Conservation (phyloP, 2,329 filamentous ascomycete species). For the Polytolypa hystricis region DNA sequence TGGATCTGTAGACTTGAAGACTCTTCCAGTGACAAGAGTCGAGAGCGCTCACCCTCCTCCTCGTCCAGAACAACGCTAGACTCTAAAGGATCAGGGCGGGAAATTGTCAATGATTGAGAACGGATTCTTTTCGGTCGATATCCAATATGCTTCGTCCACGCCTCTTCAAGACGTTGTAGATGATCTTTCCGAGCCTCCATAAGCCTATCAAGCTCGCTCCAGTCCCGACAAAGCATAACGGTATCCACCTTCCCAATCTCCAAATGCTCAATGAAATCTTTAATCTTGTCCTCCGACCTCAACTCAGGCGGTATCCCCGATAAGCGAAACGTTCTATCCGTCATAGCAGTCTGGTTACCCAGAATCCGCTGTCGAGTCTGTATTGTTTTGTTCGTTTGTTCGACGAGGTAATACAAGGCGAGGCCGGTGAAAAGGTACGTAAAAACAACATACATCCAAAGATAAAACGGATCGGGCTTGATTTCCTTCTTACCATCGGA, state of each 20-base stretch:
- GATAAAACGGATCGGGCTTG: conserved; percentile 42
- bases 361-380: conserved; percentile 80
- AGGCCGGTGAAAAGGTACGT: conserved; percentile 82
- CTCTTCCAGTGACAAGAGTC: conserved; percentile 43
- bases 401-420: conserved; percentile 70
- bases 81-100: conserved; percentile 6
- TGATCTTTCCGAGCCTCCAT: conserved; percentile 55
- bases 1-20: conserved; percentile 30
- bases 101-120: conserved; percentile 34
- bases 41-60: conserved; percentile 45
- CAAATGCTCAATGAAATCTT: conserved; percentile 73
- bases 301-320: conserved; percentile 76
- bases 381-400: conserved; percentile 76
- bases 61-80: conserved; percentile 23
- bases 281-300: conserved; percentile 71
- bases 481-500: conserved; percentile 20
- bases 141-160: conserved; percentile 69
- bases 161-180: conserved; percentile 65
- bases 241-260: conserved; percentile 82
- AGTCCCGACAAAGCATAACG: conserved; percentile 76
- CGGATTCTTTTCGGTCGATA: conserved; percentile 38
- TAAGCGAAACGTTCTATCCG: conserved; percentile 83
- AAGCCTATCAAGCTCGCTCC: conserved; percentile 67
- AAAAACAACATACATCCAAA: conserved; percentile 93
- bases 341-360: conserved; percentile 87